Percentiles rank a stretch among this genome's conserved stretches.
phyloP scores from a whole-genome alignment of 2,329 filamentous ascomycete genomes.

The Thelonectria blattea region DNA sequence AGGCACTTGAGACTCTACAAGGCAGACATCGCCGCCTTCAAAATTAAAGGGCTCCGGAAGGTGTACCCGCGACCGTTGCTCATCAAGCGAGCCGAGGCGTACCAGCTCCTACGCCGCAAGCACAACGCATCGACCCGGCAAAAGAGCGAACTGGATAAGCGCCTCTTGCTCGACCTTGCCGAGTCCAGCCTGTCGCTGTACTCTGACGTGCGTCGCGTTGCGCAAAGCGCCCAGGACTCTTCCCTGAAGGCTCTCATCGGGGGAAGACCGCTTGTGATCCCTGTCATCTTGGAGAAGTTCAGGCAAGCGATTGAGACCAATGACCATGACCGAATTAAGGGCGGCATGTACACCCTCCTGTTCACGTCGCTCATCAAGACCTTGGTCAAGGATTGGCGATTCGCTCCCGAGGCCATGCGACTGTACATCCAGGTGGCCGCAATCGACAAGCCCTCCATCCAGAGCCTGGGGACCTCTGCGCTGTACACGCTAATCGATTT shows the following conservation, averaged over 20 bases:
- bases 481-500: slow-evolving; percentile 91
- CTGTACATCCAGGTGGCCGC: slow-evolving; percentile 88
- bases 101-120: slow-evolving; percentile 90
- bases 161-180: slow-evolving; percentile 82
- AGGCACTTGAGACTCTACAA: slow-evolving; percentile 83
- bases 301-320: slow-evolving; percentile 78
- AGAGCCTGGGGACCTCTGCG: slow-evolving; percentile 81
- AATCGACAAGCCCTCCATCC: slow-evolving; percentile 93
- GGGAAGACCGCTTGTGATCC: slow-evolving; percentile 86
- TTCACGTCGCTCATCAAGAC: slow-evolving; percentile 90
- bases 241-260: slow-evolving; percentile 91
- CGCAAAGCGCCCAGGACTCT: slow-evolving; percentile 90
- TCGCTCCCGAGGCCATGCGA: slow-evolving; percentile 86
- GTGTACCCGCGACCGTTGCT: slow-evolving; percentile 92
- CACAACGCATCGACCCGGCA: slow-evolving; percentile 90
- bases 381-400: slow-evolving; percentile 90
- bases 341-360: slow-evolving; percentile 87
- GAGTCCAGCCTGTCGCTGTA: slow-evolving; percentile 91
- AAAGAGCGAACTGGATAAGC: slow-evolving; percentile 89
- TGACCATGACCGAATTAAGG: slow-evolving; percentile 93
- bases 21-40: slow-evolving; percentile 89
- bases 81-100: slow-evolving; percentile 90
- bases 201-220: slow-evolving; percentile 92
- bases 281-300: slow-evolving; percentile 80
- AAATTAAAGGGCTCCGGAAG: slow-evolving; percentile 90